Conservation (phyloP, 2,329 filamentous ascomycete genomes). For the Microdochium nivale region DNA sequence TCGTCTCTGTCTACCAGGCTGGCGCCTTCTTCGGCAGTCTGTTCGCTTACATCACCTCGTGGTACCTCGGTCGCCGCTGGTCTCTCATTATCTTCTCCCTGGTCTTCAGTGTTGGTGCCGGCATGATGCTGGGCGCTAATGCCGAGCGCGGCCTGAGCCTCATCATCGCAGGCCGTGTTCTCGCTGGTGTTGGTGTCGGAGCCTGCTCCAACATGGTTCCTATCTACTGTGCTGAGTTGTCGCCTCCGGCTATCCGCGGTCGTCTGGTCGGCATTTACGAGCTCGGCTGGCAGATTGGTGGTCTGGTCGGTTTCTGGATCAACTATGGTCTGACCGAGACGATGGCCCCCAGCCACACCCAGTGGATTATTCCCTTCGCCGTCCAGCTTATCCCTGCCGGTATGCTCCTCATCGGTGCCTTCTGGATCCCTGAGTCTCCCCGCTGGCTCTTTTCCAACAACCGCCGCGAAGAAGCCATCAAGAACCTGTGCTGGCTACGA, state of each 20-base stretch:
- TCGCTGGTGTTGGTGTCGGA: slow-evolving; percentile 56
- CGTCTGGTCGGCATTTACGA: slow-evolving; percentile 60
- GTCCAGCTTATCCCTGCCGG: slow-evolving; percentile 61
- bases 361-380: slow-evolving; percentile 58
- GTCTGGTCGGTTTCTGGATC: slow-evolving; percentile 57
- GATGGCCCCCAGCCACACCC: slow-evolving; percentile 34
- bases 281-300: slow-evolving; percentile 55
- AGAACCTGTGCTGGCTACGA: slow-evolving; percentile 56
- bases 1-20: slow-evolving; percentile 74
- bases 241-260: slow-evolving; percentile 55
- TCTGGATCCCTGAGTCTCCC: slow-evolving; percentile 57
- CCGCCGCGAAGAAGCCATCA: slow-evolving; percentile 47
- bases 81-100: slow-evolving; percentile 52
- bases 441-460: slow-evolving; percentile 61
- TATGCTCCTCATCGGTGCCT: slow-evolving; percentile 46
- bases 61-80: slow-evolving; percentile 59
- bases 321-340: slow-evolving; percentile 53
- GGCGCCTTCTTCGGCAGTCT: slow-evolving; percentile 78
- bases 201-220: slow-evolving; percentile 55
- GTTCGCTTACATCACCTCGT: slow-evolving; percentile 55
- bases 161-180: slow-evolving; percentile 53
- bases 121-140: slow-evolving; percentile 62
- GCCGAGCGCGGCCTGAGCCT: slow-evolving; percentile 53
- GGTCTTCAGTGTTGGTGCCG: slow-evolving; percentile 63
- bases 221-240: slow-evolving; percentile 51